Evolutionary conservation across 1,284 basidiomycete species (phyloP).

Genomic region (Earliella scabrosa): DNA sequence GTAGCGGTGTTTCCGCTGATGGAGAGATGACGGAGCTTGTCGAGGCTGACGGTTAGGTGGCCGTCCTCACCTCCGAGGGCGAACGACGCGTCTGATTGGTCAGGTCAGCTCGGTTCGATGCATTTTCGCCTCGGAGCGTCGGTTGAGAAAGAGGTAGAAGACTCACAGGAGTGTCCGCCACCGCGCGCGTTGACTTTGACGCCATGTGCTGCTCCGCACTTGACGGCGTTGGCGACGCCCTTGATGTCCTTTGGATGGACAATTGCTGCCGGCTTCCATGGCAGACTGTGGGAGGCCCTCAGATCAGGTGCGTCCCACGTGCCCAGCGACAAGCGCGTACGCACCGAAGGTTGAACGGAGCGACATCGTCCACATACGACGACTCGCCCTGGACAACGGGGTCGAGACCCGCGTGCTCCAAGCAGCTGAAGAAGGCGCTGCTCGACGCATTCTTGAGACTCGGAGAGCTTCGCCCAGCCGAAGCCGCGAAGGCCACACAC

Average conservation of each 20-base stretch:
- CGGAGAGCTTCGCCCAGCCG: background rate
- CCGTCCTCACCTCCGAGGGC: slow-evolving; percentile 13
- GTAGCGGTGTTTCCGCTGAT: slow-evolving; percentile 5
- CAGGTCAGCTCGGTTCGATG: background rate
- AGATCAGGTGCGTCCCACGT: background rate
- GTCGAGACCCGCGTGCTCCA: slow-evolving; percentile 5
- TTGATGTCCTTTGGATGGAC: background rate
- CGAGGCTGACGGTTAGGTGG: slow-evolving; percentile 14
- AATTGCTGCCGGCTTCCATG: background rate
- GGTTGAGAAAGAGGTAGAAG: no score
- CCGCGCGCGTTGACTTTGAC: slow-evolving; percentile 15
- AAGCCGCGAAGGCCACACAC: background rate
- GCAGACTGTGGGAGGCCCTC: background rate
- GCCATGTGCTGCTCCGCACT: background rate
- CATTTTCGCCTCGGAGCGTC: no score
- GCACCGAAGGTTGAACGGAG: slow-evolving; percentile 12
- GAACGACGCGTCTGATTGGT: slow-evolving; percentile 4
- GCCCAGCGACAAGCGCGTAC: background rate
- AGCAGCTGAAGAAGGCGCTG: slow-evolving; percentile 2
- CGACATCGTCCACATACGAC: background rate
- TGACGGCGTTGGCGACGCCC: background rate
- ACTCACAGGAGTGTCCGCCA: slow-evolving; percentile 14
- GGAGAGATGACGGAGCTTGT: slow-evolving; percentile 12
- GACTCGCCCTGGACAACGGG: slow-evolving; percentile 6
- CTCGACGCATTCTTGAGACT: background rate